Percentiles rank a stretch among this genome's conserved stretches.
These are phyloP conservation scores for Cladosporium sp. DNA, from an alignment of 2,329 filamentous ascomycete genomes.

Conservation along the genomic window DNA sequence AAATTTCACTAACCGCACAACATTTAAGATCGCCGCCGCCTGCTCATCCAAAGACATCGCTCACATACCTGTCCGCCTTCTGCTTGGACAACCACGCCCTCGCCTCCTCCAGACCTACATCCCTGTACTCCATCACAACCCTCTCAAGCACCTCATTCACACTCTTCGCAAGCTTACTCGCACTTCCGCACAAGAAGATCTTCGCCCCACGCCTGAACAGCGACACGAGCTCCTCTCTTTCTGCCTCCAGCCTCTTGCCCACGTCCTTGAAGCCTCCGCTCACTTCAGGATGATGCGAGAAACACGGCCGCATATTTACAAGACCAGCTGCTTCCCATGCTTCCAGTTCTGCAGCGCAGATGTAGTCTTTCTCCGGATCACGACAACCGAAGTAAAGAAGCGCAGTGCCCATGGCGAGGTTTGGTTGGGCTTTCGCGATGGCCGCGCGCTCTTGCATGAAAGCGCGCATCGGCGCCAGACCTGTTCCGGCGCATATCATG, in stretches of 20 bases:
- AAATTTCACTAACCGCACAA: not conserved
- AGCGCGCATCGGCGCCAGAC: slow-evolving; percentile 50
- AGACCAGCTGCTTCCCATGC: slow-evolving; percentile 21
- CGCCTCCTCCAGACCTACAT: slow-evolving; percentile 37
- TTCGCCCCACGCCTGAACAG: slow-evolving; percentile 54
- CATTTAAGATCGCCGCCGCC: not conserved
- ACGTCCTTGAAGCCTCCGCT: slow-evolving; percentile 50
- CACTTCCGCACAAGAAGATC: slow-evolving; percentile 65
- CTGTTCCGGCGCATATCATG: slow-evolving; percentile 55
- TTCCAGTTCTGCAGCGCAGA: slow-evolving; percentile 30
- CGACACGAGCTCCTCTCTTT: slow-evolving; percentile 45
- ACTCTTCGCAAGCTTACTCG: slow-evolving; percentile 44
- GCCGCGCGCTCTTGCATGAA: slow-evolving; percentile 42
- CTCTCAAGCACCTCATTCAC: slow-evolving; percentile 42
- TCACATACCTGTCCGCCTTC: slow-evolving; percentile 48
- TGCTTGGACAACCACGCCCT: slow-evolving; percentile 49
- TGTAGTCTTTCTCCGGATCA: slow-evolving; percentile 45
- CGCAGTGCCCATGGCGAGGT: slow-evolving; percentile 25
- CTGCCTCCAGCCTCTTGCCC: slow-evolving; percentile 51
- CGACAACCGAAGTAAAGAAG: slow-evolving; percentile 43
- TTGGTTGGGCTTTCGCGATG: slow-evolving; percentile 33
- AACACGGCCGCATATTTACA: slow-evolving; percentile 20
- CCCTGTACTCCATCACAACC: slow-evolving; percentile 43
- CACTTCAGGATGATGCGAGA: slow-evolving; percentile 38
- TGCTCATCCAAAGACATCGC: slow-evolving; percentile 25